Evolutionary conservation across 2,329 filamentous ascomycete genomes (phyloP).

Genomic region (Myrmaecium sp.): DNA sequence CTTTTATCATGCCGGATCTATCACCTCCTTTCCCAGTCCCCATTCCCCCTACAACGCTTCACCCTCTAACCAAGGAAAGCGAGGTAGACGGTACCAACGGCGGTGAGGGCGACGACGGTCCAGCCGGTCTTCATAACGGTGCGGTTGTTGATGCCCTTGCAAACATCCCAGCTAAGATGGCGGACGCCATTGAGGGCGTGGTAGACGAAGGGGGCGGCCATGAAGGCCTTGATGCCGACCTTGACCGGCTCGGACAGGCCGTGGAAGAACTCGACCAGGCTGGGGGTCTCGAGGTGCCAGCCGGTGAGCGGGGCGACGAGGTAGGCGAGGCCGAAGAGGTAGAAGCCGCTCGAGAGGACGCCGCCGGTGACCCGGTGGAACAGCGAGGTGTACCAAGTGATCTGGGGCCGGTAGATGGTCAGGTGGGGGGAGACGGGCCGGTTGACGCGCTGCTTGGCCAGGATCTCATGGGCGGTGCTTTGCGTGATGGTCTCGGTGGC

Average conservation of each 20-base stretch:
- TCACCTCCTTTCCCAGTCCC: too few species aligned
- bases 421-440: slow-evolving; percentile 79
- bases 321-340: slow-evolving; percentile 68
- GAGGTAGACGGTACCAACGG: slow-evolving; percentile 23
- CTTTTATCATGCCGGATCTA: too few species aligned
- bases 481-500: slow-evolving; percentile 41
- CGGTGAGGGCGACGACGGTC: slow-evolving; percentile 40
- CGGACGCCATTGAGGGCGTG: slow-evolving; percentile 53
- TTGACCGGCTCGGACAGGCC: slow-evolving; percentile 43
- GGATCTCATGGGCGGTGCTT: slow-evolving; percentile 43
- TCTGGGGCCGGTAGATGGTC: slow-evolving; percentile 66
- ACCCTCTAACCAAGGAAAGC: too few species aligned
- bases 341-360: slow-evolving; percentile 54
- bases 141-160: slow-evolving; percentile 43
- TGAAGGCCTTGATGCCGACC: slow-evolving; percentile 37
- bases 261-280: slow-evolving; percentile 46
- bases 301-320: slow-evolving; percentile 61
- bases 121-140: slow-evolving; percentile 49
- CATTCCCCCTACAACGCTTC: too few species aligned
- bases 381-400: slow-evolving; percentile 65
- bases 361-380: slow-evolving; percentile 75
- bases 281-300: slow-evolving; percentile 49
- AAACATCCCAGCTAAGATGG: slow-evolving; percentile 56
- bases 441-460: slow-evolving; percentile 61
- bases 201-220: slow-evolving; percentile 51